Evolutionary conservation across 495 filamentous ascomycete genomes (phyloP).

Genomic region (Hypoxylon fuscum): DNA sequence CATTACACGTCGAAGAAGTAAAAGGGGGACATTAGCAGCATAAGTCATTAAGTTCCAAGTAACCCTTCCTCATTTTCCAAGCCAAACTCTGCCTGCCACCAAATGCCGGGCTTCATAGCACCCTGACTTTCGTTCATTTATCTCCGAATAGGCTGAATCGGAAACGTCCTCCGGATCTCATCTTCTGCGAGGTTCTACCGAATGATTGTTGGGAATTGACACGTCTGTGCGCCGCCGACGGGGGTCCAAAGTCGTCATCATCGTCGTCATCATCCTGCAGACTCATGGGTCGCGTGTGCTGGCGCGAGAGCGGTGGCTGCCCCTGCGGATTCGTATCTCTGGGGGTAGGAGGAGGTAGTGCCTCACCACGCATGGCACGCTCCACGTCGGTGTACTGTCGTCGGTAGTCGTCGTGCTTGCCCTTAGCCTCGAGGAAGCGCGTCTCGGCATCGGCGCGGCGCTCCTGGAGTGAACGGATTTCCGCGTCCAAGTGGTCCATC

Average conservation of each 20-base stretch:
- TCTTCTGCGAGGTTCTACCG: slow-evolving; percentile 40
- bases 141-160: slow-evolving; percentile 44
- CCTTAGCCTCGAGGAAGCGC: slow-evolving; percentile 43
- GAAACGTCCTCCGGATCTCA: slow-evolving; percentile 37
- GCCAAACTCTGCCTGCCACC: background rate
- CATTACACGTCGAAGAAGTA: slow-evolving; percentile 26
- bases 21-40: slow-evolving; percentile 28
- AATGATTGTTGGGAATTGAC: slow-evolving; percentile 48
- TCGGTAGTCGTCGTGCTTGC: slow-evolving; percentile 45
- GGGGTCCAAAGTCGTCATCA: slow-evolving; percentile 33
- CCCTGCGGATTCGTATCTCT: slow-evolving; percentile 26
- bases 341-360: slow-evolving; percentile 24
- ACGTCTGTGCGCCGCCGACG: slow-evolving; percentile 36
- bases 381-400: slow-evolving; percentile 42
- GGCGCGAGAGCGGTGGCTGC: slow-evolving; percentile 25
- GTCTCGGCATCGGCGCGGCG: slow-evolving; percentile 41
- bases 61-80: background rate
- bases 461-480: slow-evolving; percentile 39
- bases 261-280: slow-evolving; percentile 41
- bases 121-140: slow-evolving; percentile 1
- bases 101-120: slow-evolving; percentile 1
- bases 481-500: slow-evolving; percentile 42
- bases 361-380: slow-evolving; percentile 42
- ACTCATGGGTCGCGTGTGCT: slow-evolving; percentile 43
- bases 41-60: slow-evolving; percentile 28